Base-by-base conservation (phyloP, 1,284 basidiomycete genomes). In the Taiwanofungus camphoratus region DNA sequence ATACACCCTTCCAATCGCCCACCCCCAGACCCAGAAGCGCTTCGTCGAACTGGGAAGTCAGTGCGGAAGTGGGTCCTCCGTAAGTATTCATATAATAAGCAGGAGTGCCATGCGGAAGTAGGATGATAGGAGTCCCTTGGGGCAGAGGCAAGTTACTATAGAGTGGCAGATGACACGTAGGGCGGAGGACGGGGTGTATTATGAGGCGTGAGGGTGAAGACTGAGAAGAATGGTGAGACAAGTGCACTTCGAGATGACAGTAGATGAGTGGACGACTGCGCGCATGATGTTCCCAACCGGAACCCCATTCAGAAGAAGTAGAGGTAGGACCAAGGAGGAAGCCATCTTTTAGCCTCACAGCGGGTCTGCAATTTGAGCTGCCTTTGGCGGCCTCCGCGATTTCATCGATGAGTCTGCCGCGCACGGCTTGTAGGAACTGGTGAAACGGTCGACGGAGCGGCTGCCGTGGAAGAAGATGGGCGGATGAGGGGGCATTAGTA, bases 41-140 rank as follows among this genome's bases (percentile, higher is more conserved):
- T 11, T 74, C 68, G 20, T 74, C 67, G 44, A 88, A 88, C 51
- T 82, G 80, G 15, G 67, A 65, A 3, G 71, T 69, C n/a, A 88
- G 65, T 2, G 71, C 73, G 8, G 75, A 68, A 2, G 76, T 74
- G 12, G 84, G 78, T 13, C 84, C 85, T 7, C 67, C 65, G 55
- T 87, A 87, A 9, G 66, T 64, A 13, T 76, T 71, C 24, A 87
- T 66, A 51, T 75, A 85, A 58, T 81, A 87, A 2, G 86, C 86
- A 4, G 86, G 85, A 2, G 74, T 78, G 18, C 75, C 80, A 50
- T 80, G 73, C 1, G 86, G 85, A 19, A 87, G 67, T 4, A 88
- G 65, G 7, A 68, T 70, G 33, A 88, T 77, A 4, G 83, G 83
- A 12, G 76, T 71, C 15, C 85, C 83, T 4, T 77, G 59, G 21